Conservation (phyloP, 2,329 filamentous ascomycete genomes). For the Didymella glomerata region DNA sequence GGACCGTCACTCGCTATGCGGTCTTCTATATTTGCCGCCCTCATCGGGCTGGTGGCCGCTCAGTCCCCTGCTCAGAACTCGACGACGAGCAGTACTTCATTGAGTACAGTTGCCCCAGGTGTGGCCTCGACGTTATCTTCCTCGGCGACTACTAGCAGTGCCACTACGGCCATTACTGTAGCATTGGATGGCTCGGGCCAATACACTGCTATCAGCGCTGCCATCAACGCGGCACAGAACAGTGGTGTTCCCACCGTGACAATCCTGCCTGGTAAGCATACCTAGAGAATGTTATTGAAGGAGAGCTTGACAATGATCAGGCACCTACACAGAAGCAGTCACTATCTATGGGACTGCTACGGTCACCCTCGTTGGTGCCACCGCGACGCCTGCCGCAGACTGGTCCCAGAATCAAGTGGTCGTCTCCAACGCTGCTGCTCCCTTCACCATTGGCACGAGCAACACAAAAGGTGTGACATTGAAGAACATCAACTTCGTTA, state of each 20-base stretch:
- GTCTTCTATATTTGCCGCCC: slow-evolving; percentile 17
- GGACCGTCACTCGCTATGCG: slow-evolving; percentile 27
- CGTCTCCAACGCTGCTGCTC: slow-evolving; percentile 38
- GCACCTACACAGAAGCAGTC: slow-evolving; percentile 56
- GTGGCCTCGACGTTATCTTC: slow-evolving; percentile 14
- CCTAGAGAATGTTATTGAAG: neutral
- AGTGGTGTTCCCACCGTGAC: slow-evolving; percentile 55
- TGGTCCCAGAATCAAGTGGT: slow-evolving; percentile 53
- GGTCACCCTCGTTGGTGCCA: slow-evolving; percentile 54
- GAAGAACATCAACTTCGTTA: slow-evolving; percentile 53
- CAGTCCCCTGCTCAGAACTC: slow-evolving; percentile 28
- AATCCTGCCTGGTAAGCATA: slow-evolving; percentile 50
- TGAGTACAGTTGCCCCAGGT: slow-evolving; percentile 10
- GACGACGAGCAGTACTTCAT: slow-evolving; percentile 14
- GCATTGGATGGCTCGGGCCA: slow-evolving; percentile 56
- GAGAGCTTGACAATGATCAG: neutral
- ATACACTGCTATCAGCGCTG: slow-evolving; percentile 57
- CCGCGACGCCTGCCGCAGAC: slow-evolving; percentile 34
- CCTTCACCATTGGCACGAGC: slow-evolving; percentile 44
- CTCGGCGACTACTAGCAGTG: slow-evolving; percentile 8
- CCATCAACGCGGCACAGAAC: slow-evolving; percentile 55
- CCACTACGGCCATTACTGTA: slow-evolving; percentile 52
- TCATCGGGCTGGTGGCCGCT: slow-evolving; percentile 26
- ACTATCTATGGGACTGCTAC: slow-evolving; percentile 53
- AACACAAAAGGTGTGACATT: slow-evolving; percentile 47